Conservation (phyloP, 257 asterid genomes). For the Solanum appendiculatum region DNA sequence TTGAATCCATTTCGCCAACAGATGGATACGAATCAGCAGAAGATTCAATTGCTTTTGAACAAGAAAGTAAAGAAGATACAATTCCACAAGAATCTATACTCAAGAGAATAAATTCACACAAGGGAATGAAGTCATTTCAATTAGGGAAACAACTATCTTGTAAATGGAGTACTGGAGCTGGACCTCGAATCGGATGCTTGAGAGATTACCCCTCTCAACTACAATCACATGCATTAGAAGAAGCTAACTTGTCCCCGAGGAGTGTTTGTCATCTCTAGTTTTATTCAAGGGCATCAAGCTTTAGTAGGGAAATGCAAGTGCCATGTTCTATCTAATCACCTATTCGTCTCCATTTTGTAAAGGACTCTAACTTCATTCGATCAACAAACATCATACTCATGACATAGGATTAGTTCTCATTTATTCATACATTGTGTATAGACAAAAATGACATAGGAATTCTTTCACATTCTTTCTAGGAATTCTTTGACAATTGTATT, state of each 20-base stretch:
- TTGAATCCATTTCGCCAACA: conserved; percentile 17
- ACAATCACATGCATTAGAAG: conserved; percentile 65
- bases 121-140: conserved; percentile 52
- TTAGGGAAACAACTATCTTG: conserved; percentile 65
- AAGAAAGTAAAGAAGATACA: conserved; percentile 15
- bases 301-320: conserved; percentile 1
- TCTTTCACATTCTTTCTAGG: conserved; percentile 26
- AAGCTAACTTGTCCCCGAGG: conserved; percentile 62
- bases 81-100: conserved; percentile 44
- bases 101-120: conserved; percentile 52
- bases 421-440: conserved; percentile 30
- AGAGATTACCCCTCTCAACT: conserved; percentile 77
- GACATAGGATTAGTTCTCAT: conserved; percentile 11
- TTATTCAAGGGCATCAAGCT: conserved; percentile 30
- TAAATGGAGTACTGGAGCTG: conserved; percentile 94
- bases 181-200: conserved; percentile 78
- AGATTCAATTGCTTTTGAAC: conserved; percentile 4
- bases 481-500: background rate
- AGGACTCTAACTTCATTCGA: background rate
- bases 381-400: background rate
- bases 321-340: conserved; percentile 13
- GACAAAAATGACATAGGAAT: conserved; percentile 29
- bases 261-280: conserved; percentile 27
- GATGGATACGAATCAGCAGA: conserved; percentile 26
- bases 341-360: conserved; percentile 18